Evolutionary conservation across 345 rosid genomes (phyloP), one percentile per base, ranked within the genome.

Genomic region (Carallia brachiata): DNA sequence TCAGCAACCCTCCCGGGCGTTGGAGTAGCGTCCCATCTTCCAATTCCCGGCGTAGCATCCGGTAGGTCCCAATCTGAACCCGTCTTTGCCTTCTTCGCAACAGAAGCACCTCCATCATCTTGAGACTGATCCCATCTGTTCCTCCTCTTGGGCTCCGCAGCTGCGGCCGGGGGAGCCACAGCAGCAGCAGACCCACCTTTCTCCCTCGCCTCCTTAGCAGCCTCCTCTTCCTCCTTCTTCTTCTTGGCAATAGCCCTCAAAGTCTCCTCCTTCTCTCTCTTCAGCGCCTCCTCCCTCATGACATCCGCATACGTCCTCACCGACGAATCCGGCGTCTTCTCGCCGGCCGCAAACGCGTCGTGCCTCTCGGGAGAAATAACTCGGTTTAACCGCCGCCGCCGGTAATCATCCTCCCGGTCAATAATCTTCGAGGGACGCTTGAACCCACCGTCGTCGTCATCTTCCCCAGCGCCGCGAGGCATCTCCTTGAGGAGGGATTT

Each of bases 61-160:
- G 98, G 96, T 66, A 88, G 64, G 75, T 96, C 99, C 99, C 99
- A 96, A 76, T 96, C 99, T 3, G 99, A 90, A 4, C 83, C 80
- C 1, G 84, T 57, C 63, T 90, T 90, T 4, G 90, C 86, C 80
- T 91, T 86, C 78, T 95, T 92, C 59, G 80, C 80, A 0, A 76
- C 78, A 62, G 28, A 85, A 47, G 61, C 79, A 36, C 71, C 90
- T 3, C 63, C 82, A 13, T 80, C 90, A 64, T 95, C 99, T 83
- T 86, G 90, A 7, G 88, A 56, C 73, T 81, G 91, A 63, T 95
- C 99, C 99, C 99, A 95, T 79, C 97, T 82, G 71, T 92, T 90
- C 81, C 98, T 86, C 86, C 97, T 89, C 88, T 92, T 90, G 17
- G 70, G 34, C 19, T 66, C 68, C 0, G 73, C 84, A 1, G n/a